Evolutionary conservation across 495 filamentous ascomycete genomes (phyloP).

Genomic region (Talaromyces proteolyticus): DNA sequence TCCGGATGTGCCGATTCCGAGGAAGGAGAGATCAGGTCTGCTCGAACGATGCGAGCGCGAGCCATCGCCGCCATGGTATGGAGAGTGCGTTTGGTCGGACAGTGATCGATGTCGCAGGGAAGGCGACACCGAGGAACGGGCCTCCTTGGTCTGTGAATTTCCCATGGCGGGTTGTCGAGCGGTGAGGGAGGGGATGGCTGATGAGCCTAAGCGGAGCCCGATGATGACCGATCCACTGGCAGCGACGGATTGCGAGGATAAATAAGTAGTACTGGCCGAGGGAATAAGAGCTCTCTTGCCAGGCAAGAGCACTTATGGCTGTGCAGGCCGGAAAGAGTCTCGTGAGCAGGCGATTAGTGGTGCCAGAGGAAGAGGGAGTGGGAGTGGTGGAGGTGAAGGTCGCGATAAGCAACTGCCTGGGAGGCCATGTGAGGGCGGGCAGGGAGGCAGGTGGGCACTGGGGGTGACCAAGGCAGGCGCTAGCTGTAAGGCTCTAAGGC

Average conservation of each 20-base stretch:
- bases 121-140: constrained; percentile 30
- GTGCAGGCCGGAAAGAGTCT: no score
- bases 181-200: constrained; percentile 7
- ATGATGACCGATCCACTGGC: not conserved
- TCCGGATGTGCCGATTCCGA: constrained; percentile 41
- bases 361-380: not conserved
- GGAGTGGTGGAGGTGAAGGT: not conserved
- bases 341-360: not conserved
- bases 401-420: not conserved
- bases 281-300: no score
- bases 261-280: not conserved
- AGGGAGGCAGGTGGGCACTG: not conserved
- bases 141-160: constrained; percentile 56
- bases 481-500: not conserved
- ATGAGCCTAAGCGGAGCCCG: constrained; percentile 6
- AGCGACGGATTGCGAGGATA: not conserved
- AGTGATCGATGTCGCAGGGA: constrained; percentile 24
- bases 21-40: constrained; percentile 50
- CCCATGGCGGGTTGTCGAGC: constrained; percentile 37
- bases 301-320: no score
- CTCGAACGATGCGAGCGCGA: constrained; percentile 42
- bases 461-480: constrained; percentile 2
- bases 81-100: constrained; percentile 24
- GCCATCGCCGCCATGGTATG: constrained; percentile 33
- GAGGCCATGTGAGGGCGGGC: constrained; percentile 18